Evolutionary conservation across 495 filamentous ascomycete genomes (phyloP).

Genomic region (Aspergillus nidulans): DNA sequence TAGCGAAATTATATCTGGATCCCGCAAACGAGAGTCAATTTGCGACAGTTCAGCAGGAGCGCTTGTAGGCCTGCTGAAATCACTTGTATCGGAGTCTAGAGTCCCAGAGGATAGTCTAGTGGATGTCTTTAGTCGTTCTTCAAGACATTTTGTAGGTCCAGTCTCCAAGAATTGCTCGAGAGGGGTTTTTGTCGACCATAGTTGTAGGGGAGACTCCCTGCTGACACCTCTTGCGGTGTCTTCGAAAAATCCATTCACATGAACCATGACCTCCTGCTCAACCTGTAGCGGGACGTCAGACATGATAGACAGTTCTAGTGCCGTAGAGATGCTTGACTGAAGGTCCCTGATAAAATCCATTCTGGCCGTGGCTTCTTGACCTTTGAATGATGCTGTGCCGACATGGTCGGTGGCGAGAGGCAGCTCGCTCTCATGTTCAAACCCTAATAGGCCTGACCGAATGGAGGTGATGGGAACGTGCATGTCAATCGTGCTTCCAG

Average conservation of each 20-base stretch:
- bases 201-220: constrained; percentile 41
- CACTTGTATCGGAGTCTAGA: constrained; percentile 31
- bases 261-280: constrained; percentile 50
- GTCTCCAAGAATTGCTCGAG: constrained; percentile 42
- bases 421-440: constrained; percentile 53
- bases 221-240: constrained; percentile 41
- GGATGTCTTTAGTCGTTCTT: constrained; percentile 24
- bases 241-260: constrained; percentile 60
- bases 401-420: constrained; percentile 56
- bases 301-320: constrained; percentile 33
- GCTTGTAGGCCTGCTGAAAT: constrained; percentile 29
- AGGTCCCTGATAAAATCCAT: constrained; percentile 48
- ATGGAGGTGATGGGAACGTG: constrained; percentile 60
- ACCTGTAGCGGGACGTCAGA: constrained; percentile 43
- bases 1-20: constrained; percentile 3
- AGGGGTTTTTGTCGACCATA: constrained; percentile 50
- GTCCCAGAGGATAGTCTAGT: constrained; percentile 19
- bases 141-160: constrained; percentile 30
- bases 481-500: constrained; percentile 29
- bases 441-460: constrained; percentile 52
- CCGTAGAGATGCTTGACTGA: constrained; percentile 37
- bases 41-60: constrained; percentile 5
- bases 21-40: constrained; percentile 10
- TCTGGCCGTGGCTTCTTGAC: constrained; percentile 43
- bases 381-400: constrained; percentile 54